Evolutionary conservation across 1,284 basidiomycete species (phyloP).

Genomic region (Tilletia horrida): DNA sequence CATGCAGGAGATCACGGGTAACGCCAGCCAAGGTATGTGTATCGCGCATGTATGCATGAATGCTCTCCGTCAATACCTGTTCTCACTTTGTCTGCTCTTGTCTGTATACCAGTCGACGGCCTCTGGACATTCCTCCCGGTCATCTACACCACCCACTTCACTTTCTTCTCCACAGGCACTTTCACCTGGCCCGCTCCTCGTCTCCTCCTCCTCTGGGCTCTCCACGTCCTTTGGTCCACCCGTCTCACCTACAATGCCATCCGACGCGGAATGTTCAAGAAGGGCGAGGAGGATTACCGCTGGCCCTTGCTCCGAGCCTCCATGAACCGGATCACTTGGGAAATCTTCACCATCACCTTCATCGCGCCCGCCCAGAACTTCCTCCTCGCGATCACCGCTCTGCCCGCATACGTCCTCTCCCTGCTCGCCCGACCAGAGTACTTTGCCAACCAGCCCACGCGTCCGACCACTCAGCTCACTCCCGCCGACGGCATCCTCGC

Average conservation of each 20-base stretch:
- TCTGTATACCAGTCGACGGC: slow-evolving; percentile 34
- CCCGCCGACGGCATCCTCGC: slow-evolving; percentile 69
- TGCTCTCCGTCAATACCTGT: not conserved
- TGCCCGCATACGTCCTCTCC: slow-evolving; percentile 62
- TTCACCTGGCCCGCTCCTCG: slow-evolving; percentile 49
- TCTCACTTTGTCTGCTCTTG: not conserved
- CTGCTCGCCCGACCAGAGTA: slow-evolving; percentile 44
- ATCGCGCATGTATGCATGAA: not conserved
- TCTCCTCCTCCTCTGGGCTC: slow-evolving; percentile 53
- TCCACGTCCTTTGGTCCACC: slow-evolving; percentile 52
- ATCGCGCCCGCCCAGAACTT: slow-evolving; percentile 75
- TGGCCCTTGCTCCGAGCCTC: slow-evolving; percentile 73
- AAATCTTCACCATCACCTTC: slow-evolving; percentile 75
- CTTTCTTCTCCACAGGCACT: slow-evolving; percentile 30
- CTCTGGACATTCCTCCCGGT: slow-evolving; percentile 50
- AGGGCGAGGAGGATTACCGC: slow-evolving; percentile 81
- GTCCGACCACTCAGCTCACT: slow-evolving; percentile 58
- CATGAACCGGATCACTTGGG: slow-evolving; percentile 70
- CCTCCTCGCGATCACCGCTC: slow-evolving; percentile 64
- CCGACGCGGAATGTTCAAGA: slow-evolving; percentile 74
- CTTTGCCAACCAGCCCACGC: slow-evolving; percentile 57
- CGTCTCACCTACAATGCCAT: slow-evolving; percentile 80
- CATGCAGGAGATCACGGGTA: slow-evolving; percentile 46
- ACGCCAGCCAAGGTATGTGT: slow-evolving; percentile 35
- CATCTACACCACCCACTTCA: slow-evolving; percentile 47